Evolutionary conservation across 345 rosid species (phyloP), one percentile per base, ranked within the genome.

Genomic region (Trapa bicornis): DNA sequence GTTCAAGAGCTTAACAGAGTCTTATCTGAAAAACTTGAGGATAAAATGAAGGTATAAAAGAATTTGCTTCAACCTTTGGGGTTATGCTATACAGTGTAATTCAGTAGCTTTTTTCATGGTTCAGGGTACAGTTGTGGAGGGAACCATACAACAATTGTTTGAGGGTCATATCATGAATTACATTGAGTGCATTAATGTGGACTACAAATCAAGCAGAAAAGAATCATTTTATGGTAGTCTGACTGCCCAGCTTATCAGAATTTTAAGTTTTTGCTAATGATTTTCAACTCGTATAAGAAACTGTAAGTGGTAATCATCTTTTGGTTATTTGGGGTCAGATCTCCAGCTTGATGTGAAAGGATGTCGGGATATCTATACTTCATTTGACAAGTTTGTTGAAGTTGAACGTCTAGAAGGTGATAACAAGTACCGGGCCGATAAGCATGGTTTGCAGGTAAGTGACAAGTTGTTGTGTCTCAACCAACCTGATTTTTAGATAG

Each of bases 271-370:
- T 13, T 22, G 57, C 41, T 69, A 52, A 36, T n/a, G 13, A 7
- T 37, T 43, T 36, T 43, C 14, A 37, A 11, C 32, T 66, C 42
- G 5, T 35, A 47, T 10, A 47, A 35, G 43, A 14, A 37, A 22
- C 43, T 15, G 33, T 13, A 29, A 45, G 38, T 60, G 60, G 14
- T 67, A 67, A 38, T 36, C 54, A 60, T 29, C 36, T 45, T 68
- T 68, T 43, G 73, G 78, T 43, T 74, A 22, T 22, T 22, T 22
- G 29, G 29, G 1, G 75, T 68, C 86, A 94, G 99, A 94, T 78
- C 95, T 94, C 67, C 99, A 94, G 79, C 99, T 94, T 79, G 99
- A 94, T 77, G 99, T 94, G 54, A 94, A 94, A 80, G 99, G 95
- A 69, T 94, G 97, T 76, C 85, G 83, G 63, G 99, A 94, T 83